phyloP scores from a whole-genome alignment of 108 stramenopile genomes.

The Discostella pseudostelligera region DNA sequence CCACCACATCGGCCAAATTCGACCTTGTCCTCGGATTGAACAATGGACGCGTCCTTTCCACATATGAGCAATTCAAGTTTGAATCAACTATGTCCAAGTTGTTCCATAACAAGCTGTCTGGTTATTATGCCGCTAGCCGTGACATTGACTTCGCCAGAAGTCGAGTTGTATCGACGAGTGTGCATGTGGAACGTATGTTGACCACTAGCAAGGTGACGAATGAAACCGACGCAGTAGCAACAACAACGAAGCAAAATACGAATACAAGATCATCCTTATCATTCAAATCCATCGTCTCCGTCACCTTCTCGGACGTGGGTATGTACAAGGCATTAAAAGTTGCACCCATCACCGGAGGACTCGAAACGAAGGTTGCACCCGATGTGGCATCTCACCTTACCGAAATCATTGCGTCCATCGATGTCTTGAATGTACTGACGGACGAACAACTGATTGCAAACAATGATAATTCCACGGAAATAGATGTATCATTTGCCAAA shows the following conservation, averaged over 20 bases:
- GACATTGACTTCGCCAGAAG: conserved; percentile 9
- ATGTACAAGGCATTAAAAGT: conserved; percentile 10
- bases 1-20: conserved; percentile 19
- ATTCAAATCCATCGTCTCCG: conserved; percentile 29
- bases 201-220: conserved; percentile 2
- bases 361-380: conserved; percentile 4
- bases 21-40: conserved; percentile 8
- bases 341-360: background rate
- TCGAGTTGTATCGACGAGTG: background rate
- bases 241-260: background rate
- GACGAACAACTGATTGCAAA: conserved; percentile 4
- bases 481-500: conserved; percentile 16
- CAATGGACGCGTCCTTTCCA: conserved; percentile 3
- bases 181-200: conserved; percentile 7
- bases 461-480: conserved; percentile 3
- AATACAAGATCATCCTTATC: background rate
- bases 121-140: background rate
- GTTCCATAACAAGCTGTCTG: conserved; percentile 12
- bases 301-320: conserved; percentile 32
- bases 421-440: conserved; percentile 9
- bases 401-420: conserved; percentile 3
- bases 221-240: too few species aligned
- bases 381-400: conserved; percentile 17
- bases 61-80: conserved; percentile 29
- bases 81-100: conserved; percentile 35